A percentile compares a stretch with the other conserved stretches of the same genome.
Conservation (phyloP, 1,284 basidiomycete species). For the Hemileia vastatrix region DNA sequence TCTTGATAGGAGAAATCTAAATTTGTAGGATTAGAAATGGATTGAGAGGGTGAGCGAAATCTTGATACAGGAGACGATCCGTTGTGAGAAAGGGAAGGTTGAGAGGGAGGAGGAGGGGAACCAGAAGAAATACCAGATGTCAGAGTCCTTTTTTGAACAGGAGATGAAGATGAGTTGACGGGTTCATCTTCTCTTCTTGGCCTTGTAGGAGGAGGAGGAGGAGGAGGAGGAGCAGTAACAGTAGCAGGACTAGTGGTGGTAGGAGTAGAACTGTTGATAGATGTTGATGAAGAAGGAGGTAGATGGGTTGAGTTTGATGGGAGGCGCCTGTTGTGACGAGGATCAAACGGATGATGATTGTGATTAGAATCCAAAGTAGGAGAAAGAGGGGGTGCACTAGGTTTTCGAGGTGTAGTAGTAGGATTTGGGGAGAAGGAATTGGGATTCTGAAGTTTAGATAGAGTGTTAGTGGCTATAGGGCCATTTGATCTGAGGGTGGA, state of each 20-base stretch:
- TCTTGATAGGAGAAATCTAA: no score
- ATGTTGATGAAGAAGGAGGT: not conserved
- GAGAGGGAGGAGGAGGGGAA: not conserved
- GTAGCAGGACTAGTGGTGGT: not conserved
- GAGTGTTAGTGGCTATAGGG: slow-evolving; percentile 26
- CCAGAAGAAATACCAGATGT: no score
- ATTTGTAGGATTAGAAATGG: no score
- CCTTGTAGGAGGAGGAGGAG: no score
- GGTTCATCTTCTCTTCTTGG: no score
- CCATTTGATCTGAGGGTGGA: slow-evolving; percentile 26
- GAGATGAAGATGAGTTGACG: not conserved
- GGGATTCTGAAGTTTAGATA: slow-evolving; percentile 26
- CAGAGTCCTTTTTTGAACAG: no score
- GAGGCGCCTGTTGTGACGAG: not conserved
- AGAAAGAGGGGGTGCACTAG: not conserved
- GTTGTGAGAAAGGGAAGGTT: not conserved
- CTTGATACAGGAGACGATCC: not conserved
- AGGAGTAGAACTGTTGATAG: not conserved
- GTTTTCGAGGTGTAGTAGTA: not conserved
- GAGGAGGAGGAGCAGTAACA: no score
- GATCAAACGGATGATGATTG: not conserved
- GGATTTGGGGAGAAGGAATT: slow-evolving; percentile 2
- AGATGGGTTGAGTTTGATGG: not conserved
- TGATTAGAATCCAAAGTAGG: not conserved
- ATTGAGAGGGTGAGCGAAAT: not conserved